Conservation (phyloP, 495 filamentous ascomycete species). For the Annulohypoxylon bovei region DNA sequence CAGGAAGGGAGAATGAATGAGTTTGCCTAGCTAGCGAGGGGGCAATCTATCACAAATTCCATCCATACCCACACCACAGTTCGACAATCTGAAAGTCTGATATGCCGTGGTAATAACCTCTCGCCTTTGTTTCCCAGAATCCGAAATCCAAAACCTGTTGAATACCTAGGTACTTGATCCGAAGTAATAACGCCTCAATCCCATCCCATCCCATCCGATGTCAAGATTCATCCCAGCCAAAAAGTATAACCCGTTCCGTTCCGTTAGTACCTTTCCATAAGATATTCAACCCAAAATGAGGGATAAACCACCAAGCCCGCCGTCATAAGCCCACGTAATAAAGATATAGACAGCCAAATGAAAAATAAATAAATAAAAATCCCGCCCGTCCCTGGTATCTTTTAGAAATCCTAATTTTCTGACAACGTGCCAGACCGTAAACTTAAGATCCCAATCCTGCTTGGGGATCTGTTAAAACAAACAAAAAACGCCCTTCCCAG, state of each 20-base stretch:
- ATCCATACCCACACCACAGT: no score
- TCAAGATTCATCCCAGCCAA: no score
- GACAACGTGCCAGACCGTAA: not conserved
- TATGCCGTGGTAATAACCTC: not conserved
- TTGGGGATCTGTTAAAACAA: no score
- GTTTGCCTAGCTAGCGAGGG: conserved; percentile 12
- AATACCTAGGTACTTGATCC: not conserved
- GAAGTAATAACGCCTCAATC: not conserved
- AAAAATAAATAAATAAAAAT: not conserved
- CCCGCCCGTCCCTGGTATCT: conserved; percentile 9
- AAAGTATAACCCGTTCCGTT: not conserved
- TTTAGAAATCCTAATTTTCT: not conserved
- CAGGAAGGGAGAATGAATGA: conserved; percentile 31
- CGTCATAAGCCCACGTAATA: not conserved
- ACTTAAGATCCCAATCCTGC: not conserved
- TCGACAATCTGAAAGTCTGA: not conserved
- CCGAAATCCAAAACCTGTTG: not conserved
- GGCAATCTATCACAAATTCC: not conserved
- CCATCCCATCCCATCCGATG: not conserved
- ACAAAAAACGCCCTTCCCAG: not conserved
- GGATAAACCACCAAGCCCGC: not conserved
- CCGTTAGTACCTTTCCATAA: not conserved
- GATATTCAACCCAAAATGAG: not conserved
- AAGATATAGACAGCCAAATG: not conserved
- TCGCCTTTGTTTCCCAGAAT: not conserved